Percentiles rank a stretch among this genome's conserved stretches.
phyloP scores from a whole-genome alignment of 371 early-diverging fungal species.

The Blakeslea trispora region DNA sequence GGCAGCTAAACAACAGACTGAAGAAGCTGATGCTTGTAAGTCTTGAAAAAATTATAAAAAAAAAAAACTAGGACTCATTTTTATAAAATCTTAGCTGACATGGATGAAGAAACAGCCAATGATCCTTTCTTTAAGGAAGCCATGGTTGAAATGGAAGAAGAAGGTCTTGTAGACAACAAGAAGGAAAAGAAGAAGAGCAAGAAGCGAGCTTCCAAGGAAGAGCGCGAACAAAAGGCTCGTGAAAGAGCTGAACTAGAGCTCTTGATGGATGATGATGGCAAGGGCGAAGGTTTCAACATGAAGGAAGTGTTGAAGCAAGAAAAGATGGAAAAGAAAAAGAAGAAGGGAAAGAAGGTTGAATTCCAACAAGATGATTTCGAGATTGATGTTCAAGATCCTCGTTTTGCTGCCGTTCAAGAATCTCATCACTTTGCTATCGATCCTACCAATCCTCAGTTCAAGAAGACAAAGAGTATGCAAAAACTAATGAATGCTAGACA shows the following conservation, averaged over 20 bases:
- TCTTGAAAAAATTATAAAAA: background rate
- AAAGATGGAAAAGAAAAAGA: constrained; percentile 77
- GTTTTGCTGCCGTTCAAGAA: constrained; percentile 82
- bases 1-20: constrained; percentile 46
- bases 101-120: constrained; percentile 58
- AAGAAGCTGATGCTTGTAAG: constrained; percentile 38
- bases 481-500: constrained; percentile 77
- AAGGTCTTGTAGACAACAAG: constrained; percentile 33
- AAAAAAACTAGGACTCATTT: too few species aligned
- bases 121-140: constrained; percentile 75
- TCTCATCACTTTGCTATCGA: constrained; percentile 93
- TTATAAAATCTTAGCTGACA: constrained; percentile 30
- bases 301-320: constrained; percentile 88
- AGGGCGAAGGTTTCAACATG: constrained; percentile 77
- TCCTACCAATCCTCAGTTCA: constrained; percentile 93
- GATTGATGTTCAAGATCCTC: constrained; percentile 81
- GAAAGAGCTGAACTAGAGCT: constrained; percentile 86
- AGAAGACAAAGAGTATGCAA: constrained; percentile 91
- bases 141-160: constrained; percentile 51
- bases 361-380: constrained; percentile 77
- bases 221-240: constrained; percentile 58
- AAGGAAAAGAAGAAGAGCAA: constrained; percentile 50
- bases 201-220: constrained; percentile 61
- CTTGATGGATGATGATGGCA: constrained; percentile 68
- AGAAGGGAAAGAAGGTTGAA: constrained; percentile 51